Percentiles rank a stretch among this genome's conserved stretches.
These are phyloP conservation scores for Zygnema cylindricum DNA, from an alignment of 139 green algal genomes.

Conservation along the genomic window DNA sequence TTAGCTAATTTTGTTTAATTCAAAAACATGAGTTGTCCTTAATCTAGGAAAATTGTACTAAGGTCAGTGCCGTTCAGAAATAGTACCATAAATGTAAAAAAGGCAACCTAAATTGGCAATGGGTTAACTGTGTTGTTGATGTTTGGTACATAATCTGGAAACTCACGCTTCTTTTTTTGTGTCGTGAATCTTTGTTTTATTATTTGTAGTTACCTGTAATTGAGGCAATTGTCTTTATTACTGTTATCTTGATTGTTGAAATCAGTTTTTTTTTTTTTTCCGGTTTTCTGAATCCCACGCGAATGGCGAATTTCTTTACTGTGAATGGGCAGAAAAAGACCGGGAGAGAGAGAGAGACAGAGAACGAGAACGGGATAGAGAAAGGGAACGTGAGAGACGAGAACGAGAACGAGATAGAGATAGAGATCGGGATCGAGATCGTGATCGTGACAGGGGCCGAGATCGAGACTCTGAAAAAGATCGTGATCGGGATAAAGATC, in stretches of 20 bases:
- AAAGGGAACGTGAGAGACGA: slow-evolving; percentile 13
- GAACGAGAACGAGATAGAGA: slow-evolving; percentile 29
- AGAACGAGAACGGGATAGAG: neutral
- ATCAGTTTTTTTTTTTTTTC: neutral
- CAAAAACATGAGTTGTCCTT: too few species aligned
- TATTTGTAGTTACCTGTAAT: too few species aligned
- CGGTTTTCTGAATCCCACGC: neutral
- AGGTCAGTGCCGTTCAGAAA: too few species aligned
- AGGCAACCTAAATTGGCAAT: too few species aligned
- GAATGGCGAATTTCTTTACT: neutral
- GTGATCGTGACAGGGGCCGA: slow-evolving; percentile 6
- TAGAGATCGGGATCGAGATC: slow-evolving; percentile 18
- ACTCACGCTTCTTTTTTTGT: neutral
- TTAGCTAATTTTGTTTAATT: too few species aligned
- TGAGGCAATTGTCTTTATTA: too few species aligned
- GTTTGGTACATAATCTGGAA: too few species aligned
- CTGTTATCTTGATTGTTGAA: too few species aligned
- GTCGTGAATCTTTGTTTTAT: neutral
- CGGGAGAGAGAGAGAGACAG: slow-evolving; percentile 29
- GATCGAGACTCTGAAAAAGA: slow-evolving; percentile 15
- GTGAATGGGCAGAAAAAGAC: neutral
- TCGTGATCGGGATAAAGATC: slow-evolving; percentile 29
- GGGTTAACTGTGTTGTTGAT: too few species aligned
- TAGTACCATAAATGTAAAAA: too few species aligned
- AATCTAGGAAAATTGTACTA: too few species aligned